These are phyloP conservation scores for Lasiodiplodia citricola DNA, from an alignment of 2,329 filamentous ascomycete species.

Conservation along the genomic window DNA sequence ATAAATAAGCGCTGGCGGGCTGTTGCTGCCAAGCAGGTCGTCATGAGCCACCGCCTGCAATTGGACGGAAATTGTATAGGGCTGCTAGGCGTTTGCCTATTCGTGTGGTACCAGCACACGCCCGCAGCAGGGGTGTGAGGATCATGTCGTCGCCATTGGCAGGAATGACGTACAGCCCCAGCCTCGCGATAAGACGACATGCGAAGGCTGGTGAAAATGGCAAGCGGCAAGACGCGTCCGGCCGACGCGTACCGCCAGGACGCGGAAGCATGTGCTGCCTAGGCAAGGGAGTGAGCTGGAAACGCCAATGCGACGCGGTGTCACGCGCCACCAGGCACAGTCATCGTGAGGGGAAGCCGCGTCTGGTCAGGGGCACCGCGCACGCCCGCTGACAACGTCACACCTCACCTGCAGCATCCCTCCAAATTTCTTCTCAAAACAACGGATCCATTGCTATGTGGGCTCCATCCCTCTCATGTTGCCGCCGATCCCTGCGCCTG, in stretches of 20 bases:
- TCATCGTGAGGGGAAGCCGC: background rate
- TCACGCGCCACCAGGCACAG: background rate
- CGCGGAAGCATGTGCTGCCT: conserved; percentile 2
- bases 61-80: background rate
- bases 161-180: conserved; percentile 21
- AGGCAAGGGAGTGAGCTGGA: background rate
- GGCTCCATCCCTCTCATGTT: conserved; percentile 1
- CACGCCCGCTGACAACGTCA: conserved; percentile 14
- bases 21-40: conserved; percentile 3
- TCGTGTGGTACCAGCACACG: conserved; percentile 13
- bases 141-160: conserved; percentile 6
- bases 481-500: conserved; percentile 1
- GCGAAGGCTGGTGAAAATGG: background rate
- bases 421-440: conserved; percentile 9
- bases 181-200: conserved; percentile 15
- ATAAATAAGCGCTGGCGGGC: conserved; percentile 11
- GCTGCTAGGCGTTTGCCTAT: conserved; percentile 20
- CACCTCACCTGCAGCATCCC: conserved; percentile 12
- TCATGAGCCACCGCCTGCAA: background rate
- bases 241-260: background rate
- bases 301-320: conserved; percentile 2
- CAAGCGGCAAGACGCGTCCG: conserved; percentile 13
- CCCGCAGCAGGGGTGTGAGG: conserved; percentile 14
- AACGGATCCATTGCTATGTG: conserved; percentile 6
- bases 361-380: background rate